Evolutionary conservation across 148 eudicot species (phyloP), one percentile per base, ranked within the genome.

Genomic region (Rhododendron williamsianum): DNA sequence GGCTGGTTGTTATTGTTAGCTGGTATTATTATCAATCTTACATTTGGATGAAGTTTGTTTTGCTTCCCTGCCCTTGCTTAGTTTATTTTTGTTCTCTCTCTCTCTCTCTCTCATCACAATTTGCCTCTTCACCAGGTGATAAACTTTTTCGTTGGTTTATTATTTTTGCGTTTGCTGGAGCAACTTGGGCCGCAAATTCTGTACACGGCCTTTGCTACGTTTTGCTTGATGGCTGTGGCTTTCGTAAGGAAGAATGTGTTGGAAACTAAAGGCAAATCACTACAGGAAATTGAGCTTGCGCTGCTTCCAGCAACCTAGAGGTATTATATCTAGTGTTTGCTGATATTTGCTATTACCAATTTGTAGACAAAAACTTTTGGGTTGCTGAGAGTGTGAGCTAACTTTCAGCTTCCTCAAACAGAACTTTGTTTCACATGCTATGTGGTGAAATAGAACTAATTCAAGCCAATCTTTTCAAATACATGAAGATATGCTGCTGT

Each of bases 251-350:
- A 87, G 86, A 95, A 94, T 84, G 98, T 96, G 87, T 82, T 96
- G 87, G 99, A 96, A 90, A 96, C 99, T 10, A 96, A 96, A 89
- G 99, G 99, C 86, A 95, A 93, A 89, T 88, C 99, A 19, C 96
- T 96, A 52, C 99, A 96, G 88, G 99, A 96, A 89, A 96, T 96
- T 49, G 99, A 96, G 92, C 94, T 96, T 76, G 98, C 99, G 82
- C 97, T 96, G 87, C 97, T 96, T 78, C 88, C 96, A 38, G 87
- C 87, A 83, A 60, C 86, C 87, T 91, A 89, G 90, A 87, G 88
- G 92, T 91, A 86, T 30, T 82, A 36, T 77, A 72, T 76, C 15
- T 51, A 27, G 49, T 52, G 12, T 41, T 15, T 81, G 43, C 69
- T 51, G 69, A 81, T 60, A 43, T 79, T 49, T 11, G 25, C 18